phyloP scores from a whole-genome alignment of 2,329 filamentous ascomycete genomes.

The Penicillium sp. region DNA sequence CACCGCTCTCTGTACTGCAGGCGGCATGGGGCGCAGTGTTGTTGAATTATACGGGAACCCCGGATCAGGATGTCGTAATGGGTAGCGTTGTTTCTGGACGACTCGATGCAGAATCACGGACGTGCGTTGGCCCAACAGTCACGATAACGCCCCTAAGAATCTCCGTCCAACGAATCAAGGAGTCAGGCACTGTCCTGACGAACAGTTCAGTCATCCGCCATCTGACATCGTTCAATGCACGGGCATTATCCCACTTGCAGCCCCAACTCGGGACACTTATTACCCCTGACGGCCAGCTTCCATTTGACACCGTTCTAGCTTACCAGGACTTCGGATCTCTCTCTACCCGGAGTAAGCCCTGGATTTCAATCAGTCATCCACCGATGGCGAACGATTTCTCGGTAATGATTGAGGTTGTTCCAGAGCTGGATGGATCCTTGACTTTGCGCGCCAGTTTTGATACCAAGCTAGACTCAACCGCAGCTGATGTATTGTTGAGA shows the following conservation, averaged over 20 bases:
- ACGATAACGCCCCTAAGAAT: slow-evolving; percentile 42
- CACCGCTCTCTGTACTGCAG: slow-evolving; percentile 42
- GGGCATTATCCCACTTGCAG: slow-evolving; percentile 30
- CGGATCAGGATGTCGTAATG: slow-evolving; percentile 41
- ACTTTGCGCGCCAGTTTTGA: slow-evolving; percentile 36
- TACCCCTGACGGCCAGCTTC: slow-evolving; percentile 31
- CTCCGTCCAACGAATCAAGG: slow-evolving; percentile 24
- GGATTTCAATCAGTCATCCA: slow-evolving; percentile 28
- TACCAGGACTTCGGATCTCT: slow-evolving; percentile 38
- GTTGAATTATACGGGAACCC: slow-evolving; percentile 36
- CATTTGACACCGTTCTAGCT: slow-evolving; percentile 43
- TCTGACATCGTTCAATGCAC: slow-evolving; percentile 32
- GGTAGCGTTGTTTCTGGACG: slow-evolving; percentile 42
- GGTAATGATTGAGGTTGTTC: slow-evolving; percentile 40
- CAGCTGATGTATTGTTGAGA: slow-evolving; percentile 32
- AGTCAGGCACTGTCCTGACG: slow-evolving; percentile 20
- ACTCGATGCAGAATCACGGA: slow-evolving; percentile 29
- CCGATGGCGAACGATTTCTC: slow-evolving; percentile 39
- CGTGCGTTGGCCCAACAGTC: slow-evolving; percentile 41
- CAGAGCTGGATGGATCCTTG: slow-evolving; percentile 27
- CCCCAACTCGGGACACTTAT: slow-evolving; percentile 30
- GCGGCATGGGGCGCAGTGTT: slow-evolving; percentile 44
- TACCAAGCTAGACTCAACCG: slow-evolving; percentile 27
- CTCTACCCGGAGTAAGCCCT: slow-evolving; percentile 21
- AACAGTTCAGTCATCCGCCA: slow-evolving; percentile 31